Base-by-base conservation (phyloP, 2,329 filamentous ascomycete genomes). In the Claviceps sp. region DNA sequence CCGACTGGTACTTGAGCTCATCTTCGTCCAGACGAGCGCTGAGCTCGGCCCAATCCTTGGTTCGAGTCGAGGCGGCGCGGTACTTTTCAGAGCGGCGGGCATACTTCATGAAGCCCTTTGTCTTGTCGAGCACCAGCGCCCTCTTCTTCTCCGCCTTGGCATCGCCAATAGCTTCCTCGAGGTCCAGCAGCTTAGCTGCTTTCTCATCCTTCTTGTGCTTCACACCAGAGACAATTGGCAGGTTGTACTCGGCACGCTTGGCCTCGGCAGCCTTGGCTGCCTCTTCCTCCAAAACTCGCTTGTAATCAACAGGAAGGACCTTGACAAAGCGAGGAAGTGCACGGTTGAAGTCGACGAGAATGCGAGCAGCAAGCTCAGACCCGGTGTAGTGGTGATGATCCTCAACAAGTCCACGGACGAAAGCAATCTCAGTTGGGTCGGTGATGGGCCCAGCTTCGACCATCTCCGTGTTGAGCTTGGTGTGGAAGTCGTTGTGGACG, bases 371-470 rank as follows among this genome's bases (percentile, higher is more conserved):
- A 51, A 95, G 80, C 74, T 96, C 91, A 14, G 91, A 96, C 55
- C 91, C 91, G 54, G 91, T 97, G 76, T 95, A 96, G 70, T 96
- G 91, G 70, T 96, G 89, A 64, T 97, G 91, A 60, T 97, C 91
- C 73, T 97, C 91, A 52, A 97, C 88, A 59, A 96, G 77, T 56
- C 90, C 87, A 59, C 90, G 88, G 34, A 97, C 76, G 66, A 85
- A 96, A 38, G 90, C 89, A 62, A 96, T 88, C 68, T 97, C 91
- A 53, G 82, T 72, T 26, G 88, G 88, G 55, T 96, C 90, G 56
- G 91, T 87, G 45, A 97, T 74, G 8, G 80, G 78, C 47, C 85
- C 86, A 26, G 91, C 82, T 71, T 96, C 90, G 59, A 97, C 91
- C 91, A 97, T 95, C 73, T 97, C 91, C 64, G 83, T 85, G 73